Evolutionary conservation across 2,329 filamentous ascomycete genomes (phyloP).

Genomic region (Atkinsonella hypoxylon): DNA sequence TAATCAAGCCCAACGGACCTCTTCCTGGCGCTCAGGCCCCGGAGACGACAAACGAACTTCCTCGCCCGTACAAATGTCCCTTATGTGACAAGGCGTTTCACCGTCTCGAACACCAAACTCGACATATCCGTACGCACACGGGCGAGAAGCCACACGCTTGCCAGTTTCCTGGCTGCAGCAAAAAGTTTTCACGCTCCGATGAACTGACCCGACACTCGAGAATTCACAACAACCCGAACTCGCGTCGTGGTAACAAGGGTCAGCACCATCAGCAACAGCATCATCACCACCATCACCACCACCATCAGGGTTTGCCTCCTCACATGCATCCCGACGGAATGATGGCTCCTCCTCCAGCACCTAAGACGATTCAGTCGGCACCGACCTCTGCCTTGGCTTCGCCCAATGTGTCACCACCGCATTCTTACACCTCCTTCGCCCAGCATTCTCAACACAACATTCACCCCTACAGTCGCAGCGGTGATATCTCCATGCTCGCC

Average conservation of each 20-base stretch:
- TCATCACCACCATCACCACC: conserved; percentile 22
- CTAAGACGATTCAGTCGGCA: conserved; percentile 76
- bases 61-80: conserved; percentile 95
- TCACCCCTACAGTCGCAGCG: conserved; percentile 36
- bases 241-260: conserved; percentile 78
- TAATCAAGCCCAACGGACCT: conserved; percentile 51
- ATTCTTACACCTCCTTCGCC: conserved; percentile 68
- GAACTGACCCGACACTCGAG: conserved; percentile 93
- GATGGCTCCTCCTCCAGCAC: conserved; percentile 65
- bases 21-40: conserved; percentile 48
- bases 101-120: conserved; percentile 83
- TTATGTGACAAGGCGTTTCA: conserved; percentile 98
- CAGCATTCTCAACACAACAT: conserved; percentile 33
- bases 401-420: conserved; percentile 92
- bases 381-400: conserved; percentile 77
- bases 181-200: conserved; percentile 92
- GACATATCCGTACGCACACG: conserved; percentile 91
- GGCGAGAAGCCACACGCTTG: conserved; percentile 97
- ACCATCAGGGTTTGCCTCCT: conserved; percentile 27
- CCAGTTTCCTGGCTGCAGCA: conserved; percentile 89
- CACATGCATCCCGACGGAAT: conserved; percentile 46
- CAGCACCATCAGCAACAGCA: conserved; percentile 29
- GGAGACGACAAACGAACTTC: conserved; percentile 56
- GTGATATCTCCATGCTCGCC: conserved; percentile 48
- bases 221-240: conserved; percentile 99